These are phyloP conservation scores for Lycium ferocissimum DNA, from an alignment of 257 asterid genomes.

Conservation along the genomic window DNA sequence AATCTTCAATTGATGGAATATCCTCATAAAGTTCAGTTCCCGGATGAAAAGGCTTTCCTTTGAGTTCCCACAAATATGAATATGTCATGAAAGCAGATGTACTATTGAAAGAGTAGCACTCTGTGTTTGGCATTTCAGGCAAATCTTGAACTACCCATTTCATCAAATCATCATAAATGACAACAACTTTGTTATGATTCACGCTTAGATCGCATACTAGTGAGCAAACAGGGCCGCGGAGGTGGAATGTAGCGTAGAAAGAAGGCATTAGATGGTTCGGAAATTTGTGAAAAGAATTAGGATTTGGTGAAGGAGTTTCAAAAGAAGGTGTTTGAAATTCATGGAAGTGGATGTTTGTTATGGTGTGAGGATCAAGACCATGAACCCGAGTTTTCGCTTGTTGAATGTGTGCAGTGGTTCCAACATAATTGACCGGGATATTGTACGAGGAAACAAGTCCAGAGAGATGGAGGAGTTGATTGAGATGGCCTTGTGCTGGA, in stretches of 20 bases:
- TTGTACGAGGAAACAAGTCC: no score
- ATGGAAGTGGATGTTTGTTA: slow-evolving; percentile 31
- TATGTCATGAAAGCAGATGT: slow-evolving; percentile 51
- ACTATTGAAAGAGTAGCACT: slow-evolving; percentile 54
- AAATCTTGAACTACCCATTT: slow-evolving; percentile 58
- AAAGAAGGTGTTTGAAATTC: slow-evolving; percentile 23
- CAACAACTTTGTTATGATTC: slow-evolving; percentile 39
- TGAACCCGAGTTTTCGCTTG: background rate
- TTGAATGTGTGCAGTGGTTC: background rate
- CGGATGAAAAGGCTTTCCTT: slow-evolving; percentile 46
- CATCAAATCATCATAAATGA: slow-evolving; percentile 56
- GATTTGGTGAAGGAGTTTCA: background rate
- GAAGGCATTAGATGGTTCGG: no score
- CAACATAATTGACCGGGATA: no score
- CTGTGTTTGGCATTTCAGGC: slow-evolving; percentile 41
- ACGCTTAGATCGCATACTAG: no score
- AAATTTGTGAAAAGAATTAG: no score
- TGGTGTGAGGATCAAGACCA: background rate
- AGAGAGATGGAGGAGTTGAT: no score
- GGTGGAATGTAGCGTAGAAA: no score
- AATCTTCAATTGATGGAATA: slow-evolving; percentile 46
- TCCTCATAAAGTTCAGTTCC: slow-evolving; percentile 38
- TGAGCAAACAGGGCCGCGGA: no score
- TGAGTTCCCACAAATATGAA: slow-evolving; percentile 54
- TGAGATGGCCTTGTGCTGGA: no score